These are phyloP conservation scores for Candida pseudoglaebosa DNA, from an alignment of 805 yeast species.

Conservation along the genomic window DNA sequence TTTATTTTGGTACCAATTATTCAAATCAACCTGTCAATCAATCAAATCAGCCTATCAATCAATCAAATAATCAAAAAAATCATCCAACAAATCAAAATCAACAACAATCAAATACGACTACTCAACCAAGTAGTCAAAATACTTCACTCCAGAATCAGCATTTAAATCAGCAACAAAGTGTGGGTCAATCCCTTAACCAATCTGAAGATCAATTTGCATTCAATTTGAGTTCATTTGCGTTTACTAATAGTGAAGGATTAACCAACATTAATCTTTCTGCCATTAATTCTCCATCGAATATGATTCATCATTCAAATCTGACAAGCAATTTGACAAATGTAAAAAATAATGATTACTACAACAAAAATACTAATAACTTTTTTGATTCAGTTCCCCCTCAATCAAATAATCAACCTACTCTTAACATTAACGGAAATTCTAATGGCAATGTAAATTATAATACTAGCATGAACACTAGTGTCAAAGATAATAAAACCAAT, in stretches of 20 bases:
- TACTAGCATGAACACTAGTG: background rate
- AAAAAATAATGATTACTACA: background rate
- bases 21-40: constrained; percentile 10
- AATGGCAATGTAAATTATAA: background rate
- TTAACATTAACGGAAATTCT: background rate
- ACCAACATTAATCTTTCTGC: constrained; percentile 4
- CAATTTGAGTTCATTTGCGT: constrained; percentile 32
- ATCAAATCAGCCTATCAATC: constrained; percentile 3
- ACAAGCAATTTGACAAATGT: background rate
- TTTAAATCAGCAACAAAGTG: constrained; percentile 1
- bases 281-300: constrained; percentile 1
- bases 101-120: background rate
- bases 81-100: background rate
- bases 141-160: constrained; percentile 1
- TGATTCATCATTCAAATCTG: constrained; percentile 1
- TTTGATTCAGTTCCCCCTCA: constrained; percentile 5
- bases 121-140: constrained; percentile 3
- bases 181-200: constrained; percentile 3
- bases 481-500: constrained; percentile 1
- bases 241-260: constrained; percentile 17
- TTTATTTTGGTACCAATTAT: constrained; percentile 29
- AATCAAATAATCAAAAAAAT: background rate
- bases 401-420: background rate
- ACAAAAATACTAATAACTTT: constrained; percentile 2
- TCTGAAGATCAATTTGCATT: constrained; percentile 29